Percentiles rank a stretch among this genome's conserved stretches.
Conservation (phyloP, 495 filamentous ascomycete species). For the Tuber calosporum region DNA sequence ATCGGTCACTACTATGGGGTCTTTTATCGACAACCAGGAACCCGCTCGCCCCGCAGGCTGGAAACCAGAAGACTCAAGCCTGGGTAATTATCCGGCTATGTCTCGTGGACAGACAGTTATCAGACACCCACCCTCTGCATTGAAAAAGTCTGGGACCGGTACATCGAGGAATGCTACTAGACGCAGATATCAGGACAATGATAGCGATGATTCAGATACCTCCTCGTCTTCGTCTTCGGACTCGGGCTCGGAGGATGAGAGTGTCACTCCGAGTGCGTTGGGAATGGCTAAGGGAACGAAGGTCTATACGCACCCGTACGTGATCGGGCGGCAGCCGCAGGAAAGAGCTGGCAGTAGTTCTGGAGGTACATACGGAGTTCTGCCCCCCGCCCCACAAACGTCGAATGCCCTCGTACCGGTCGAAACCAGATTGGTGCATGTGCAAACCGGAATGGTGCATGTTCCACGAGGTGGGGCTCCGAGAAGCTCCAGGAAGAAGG, state of each 20-base stretch:
- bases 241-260: constrained; percentile 31
- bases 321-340: constrained; percentile 24
- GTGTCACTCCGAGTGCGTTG: constrained; percentile 30
- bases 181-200: constrained; percentile 23
- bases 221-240: constrained; percentile 33
- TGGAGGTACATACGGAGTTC: constrained; percentile 35
- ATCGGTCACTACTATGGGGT: constrained; percentile 9
- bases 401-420: constrained; percentile 20
- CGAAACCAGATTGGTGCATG: constrained; percentile 22
- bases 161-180: constrained; percentile 12
- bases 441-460: constrained; percentile 24
- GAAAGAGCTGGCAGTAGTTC: constrained; percentile 38
- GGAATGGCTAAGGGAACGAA: constrained; percentile 41
- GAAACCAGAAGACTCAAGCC: constrained; percentile 34
- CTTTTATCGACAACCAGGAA: constrained; percentile 30
- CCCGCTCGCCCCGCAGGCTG: constrained; percentile 34
- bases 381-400: constrained; percentile 30
- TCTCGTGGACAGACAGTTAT: constrained; percentile 21
- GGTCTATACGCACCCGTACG: constrained; percentile 32
- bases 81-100: constrained; percentile 28
- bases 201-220: constrained; percentile 22
- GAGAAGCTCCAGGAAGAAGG: constrained; percentile 23
- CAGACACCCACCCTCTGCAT: constrained; percentile 23
- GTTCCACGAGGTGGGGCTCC: constrained; percentile 21
- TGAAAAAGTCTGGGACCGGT: constrained; percentile 11